Conservation (phyloP, 192 early-diverging fungal species). For the Gonapodya prolifera region DNA sequence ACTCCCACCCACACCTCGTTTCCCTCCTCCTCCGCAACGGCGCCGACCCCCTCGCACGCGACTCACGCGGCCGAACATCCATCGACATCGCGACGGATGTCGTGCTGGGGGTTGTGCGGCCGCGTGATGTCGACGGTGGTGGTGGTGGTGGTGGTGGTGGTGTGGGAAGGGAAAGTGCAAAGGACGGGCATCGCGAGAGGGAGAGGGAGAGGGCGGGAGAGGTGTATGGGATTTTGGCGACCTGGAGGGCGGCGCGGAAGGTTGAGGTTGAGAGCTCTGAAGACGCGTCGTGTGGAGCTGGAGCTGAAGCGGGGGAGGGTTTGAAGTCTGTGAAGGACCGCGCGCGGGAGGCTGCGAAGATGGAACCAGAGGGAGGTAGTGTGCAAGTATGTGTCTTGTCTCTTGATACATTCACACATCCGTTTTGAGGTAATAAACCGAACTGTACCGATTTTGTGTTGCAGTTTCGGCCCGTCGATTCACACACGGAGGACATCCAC, state of each 20-base stretch:
- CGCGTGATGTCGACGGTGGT: background rate
- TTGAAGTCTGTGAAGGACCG: background rate
- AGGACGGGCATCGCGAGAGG: too few species aligned
- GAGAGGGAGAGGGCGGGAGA: background rate
- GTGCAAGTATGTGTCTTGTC: background rate
- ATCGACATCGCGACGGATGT: background rate
- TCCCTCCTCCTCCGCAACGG: background rate
- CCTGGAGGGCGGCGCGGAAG: background rate
- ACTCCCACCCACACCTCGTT: background rate
- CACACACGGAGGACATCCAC: too few species aligned
- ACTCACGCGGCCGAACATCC: background rate
- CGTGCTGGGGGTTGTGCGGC: background rate
- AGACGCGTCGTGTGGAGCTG: background rate
- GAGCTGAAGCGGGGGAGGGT: too few species aligned
- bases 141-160: too few species aligned
- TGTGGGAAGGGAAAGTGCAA: too few species aligned
- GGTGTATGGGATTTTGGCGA: background rate
- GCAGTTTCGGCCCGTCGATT: background rate
- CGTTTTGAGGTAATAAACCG: too few species aligned
- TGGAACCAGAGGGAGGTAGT: background rate
- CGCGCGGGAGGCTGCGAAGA: background rate
- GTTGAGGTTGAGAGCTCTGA: background rate
- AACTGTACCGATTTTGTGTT: too few species aligned
- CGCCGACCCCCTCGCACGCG: background rate
- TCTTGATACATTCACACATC: background rate